These are phyloP conservation scores for Bruguiera parviflora DNA, from an alignment of 345 rosid species.

Conservation along the genomic window DNA sequence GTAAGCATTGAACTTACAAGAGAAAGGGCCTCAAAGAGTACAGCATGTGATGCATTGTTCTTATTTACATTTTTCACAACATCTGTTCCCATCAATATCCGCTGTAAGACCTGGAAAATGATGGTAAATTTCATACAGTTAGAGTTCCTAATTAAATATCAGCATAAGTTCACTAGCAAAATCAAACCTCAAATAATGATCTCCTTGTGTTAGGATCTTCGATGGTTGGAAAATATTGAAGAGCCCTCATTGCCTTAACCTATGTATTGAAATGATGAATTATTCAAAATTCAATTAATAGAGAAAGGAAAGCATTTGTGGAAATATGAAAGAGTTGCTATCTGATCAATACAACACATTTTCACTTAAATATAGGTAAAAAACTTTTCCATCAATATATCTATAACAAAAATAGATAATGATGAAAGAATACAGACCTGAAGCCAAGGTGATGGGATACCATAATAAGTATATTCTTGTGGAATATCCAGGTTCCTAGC, in stretches of 20 bases:
- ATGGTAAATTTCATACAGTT: slow-evolving; percentile 30
- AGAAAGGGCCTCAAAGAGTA: slow-evolving; percentile 97
- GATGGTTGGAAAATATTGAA: slow-evolving; percentile 95
- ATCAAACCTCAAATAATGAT: slow-evolving; percentile 82
- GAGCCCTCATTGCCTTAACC: slow-evolving; percentile 99
- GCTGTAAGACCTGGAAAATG: slow-evolving; percentile 82
- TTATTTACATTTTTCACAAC: slow-evolving; percentile 98
- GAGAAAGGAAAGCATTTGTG: too few species aligned
- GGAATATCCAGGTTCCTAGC: slow-evolving; percentile 97
- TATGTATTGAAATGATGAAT: slow-evolving; percentile 29
- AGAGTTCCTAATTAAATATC: not conserved
- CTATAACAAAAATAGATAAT: not conserved
- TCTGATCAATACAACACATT: not conserved
- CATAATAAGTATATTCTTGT: slow-evolving; percentile 98
- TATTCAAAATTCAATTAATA: too few species aligned
- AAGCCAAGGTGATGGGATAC: slow-evolving; percentile 99
- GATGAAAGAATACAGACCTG: slow-evolving; percentile 55
- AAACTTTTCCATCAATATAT: not conserved
- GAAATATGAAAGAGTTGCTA: not conserved
- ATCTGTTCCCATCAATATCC: slow-evolving; percentile 98
- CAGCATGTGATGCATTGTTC: slow-evolving; percentile 99
- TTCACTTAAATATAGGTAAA: not conserved
- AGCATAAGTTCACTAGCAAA: slow-evolving; percentile 15
- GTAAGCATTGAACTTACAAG: slow-evolving; percentile 56
- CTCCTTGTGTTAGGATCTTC: slow-evolving; percentile 95